A percentile compares a stretch with the other conserved stretches of the same genome.
Evolutionary conservation across 768 basidiomycete genomes (phyloP).

Genomic region (Sarcomyxa edulis): DNA sequence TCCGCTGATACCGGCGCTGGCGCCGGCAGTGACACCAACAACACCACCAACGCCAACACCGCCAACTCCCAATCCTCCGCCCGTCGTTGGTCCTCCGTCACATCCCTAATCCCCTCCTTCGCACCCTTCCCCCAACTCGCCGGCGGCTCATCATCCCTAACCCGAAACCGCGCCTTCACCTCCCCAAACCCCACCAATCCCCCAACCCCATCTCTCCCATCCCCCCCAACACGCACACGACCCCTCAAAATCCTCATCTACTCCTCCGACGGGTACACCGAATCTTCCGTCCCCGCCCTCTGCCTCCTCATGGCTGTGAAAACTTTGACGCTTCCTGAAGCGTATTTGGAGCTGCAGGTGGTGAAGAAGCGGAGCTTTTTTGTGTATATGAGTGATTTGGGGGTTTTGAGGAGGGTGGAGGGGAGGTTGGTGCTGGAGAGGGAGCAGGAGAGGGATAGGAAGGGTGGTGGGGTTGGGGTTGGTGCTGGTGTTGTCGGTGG

Average conservation of each 20-base stretch:
- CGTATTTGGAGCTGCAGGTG: conserved; percentile 88
- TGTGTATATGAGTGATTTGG: conserved; percentile 80
- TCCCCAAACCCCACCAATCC: conserved; percentile 18
- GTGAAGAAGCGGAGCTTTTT: conserved; percentile 82
- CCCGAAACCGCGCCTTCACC: conserved; percentile 29
- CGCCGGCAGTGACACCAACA: conserved; percentile 13
- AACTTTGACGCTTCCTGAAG: conserved; percentile 71
- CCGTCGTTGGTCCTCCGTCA: conserved; percentile 8
- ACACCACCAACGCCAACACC: conserved; percentile 16
- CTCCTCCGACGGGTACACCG: conserved; percentile 88
- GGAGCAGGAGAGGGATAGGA: conserved; percentile 30
- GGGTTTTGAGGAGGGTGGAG: conserved; percentile 69
- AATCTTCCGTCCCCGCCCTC: conserved; percentile 84
- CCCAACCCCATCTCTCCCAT: conserved; percentile 12
- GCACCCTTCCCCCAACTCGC: conserved; percentile 1
- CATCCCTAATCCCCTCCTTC: conserved; percentile 11
- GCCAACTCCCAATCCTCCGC: conserved; percentile 3
- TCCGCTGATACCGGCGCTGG: not conserved
- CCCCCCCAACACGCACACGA: conserved; percentile 33
- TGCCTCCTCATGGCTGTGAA: conserved; percentile 80
- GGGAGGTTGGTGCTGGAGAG: conserved; percentile 35
- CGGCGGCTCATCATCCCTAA: conserved; percentile 12
- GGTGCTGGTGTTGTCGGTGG: not conserved
- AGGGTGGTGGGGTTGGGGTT: conserved; percentile 6
- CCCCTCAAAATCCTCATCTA: conserved; percentile 77